Conservation (phyloP, 2,329 filamentous ascomycete genomes). For the Beauveria sp. region DNA sequence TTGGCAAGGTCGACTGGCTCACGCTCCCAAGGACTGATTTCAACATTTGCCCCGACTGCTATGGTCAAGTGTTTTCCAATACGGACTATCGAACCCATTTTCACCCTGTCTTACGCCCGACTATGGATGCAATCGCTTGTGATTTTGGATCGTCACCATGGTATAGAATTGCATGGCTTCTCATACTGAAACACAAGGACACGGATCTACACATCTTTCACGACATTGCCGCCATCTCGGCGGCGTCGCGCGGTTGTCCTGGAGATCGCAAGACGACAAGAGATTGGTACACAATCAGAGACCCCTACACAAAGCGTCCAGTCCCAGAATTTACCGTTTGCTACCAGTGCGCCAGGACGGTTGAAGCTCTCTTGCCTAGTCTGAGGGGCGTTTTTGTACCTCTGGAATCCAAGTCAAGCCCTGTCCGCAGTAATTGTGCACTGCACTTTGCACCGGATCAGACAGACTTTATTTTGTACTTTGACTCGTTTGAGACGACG, state of each 20-base stretch:
- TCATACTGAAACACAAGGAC: slow-evolving; percentile 64
- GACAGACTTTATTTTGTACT: slow-evolving; percentile 50
- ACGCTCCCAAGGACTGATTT: slow-evolving; percentile 66
- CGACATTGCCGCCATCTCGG: slow-evolving; percentile 53
- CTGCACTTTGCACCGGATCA: slow-evolving; percentile 52
- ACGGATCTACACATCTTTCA: slow-evolving; percentile 63
- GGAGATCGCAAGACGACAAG: slow-evolving; percentile 48
- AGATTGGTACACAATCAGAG: slow-evolving; percentile 68
- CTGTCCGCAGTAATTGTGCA: slow-evolving; percentile 53
- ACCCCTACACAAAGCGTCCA: slow-evolving; percentile 55
- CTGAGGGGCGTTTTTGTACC: slow-evolving; percentile 60
- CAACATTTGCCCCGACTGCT: slow-evolving; percentile 78
- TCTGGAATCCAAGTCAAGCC: slow-evolving; percentile 38
- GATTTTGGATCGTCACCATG: slow-evolving; percentile 72
- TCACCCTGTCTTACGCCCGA: slow-evolving; percentile 46
- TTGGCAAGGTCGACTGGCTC: slow-evolving; percentile 70
- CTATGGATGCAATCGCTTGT: slow-evolving; percentile 57
- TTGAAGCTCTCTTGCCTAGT: slow-evolving; percentile 67
- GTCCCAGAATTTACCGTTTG: slow-evolving; percentile 71
- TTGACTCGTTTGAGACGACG: slow-evolving; percentile 51
- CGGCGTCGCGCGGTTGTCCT: slow-evolving; percentile 47
- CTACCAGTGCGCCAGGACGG: slow-evolving; percentile 60
- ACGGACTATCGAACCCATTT: slow-evolving; percentile 64
- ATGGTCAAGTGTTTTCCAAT: slow-evolving; percentile 58
- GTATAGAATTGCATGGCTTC: slow-evolving; percentile 77